Evolutionary conservation across 495 filamentous ascomycete species (phyloP).

Genomic region (Penicillium tannophilum): DNA sequence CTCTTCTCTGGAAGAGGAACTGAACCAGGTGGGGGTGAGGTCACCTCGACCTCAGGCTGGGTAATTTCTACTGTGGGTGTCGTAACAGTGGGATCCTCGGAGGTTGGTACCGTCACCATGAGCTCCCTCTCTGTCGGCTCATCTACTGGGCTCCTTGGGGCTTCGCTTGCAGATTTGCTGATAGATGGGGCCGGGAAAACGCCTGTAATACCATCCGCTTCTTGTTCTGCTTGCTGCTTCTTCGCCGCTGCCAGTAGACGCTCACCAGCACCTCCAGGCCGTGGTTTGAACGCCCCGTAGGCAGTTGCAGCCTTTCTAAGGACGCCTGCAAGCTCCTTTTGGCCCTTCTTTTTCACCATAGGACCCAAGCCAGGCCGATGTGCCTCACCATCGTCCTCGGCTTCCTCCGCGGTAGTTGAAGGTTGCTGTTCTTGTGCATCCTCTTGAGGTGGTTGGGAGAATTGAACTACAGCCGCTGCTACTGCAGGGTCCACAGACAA

Average conservation of each 20-base stretch:
- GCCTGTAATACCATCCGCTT: slow-evolving; percentile 83
- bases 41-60: slow-evolving; percentile 29
- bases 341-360: slow-evolving; percentile 83
- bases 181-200: slow-evolving; percentile 77
- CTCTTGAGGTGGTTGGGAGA: slow-evolving; percentile 2
- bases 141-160: slow-evolving; percentile 23
- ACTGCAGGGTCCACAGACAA: slow-evolving; percentile 15
- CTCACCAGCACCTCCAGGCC: slow-evolving; percentile 79
- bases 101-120: slow-evolving; percentile 9
- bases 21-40: slow-evolving; percentile 25
- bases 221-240: slow-evolving; percentile 53
- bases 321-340: slow-evolving; percentile 69
- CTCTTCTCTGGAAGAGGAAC: slow-evolving; percentile 34
- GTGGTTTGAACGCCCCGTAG: slow-evolving; percentile 81
- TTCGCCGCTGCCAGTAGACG: slow-evolving; percentile 58
- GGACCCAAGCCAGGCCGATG: slow-evolving; percentile 81
- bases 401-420: slow-evolving; percentile 14
- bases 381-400: slow-evolving; percentile 50
- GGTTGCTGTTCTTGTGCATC: background rate
- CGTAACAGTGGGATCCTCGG: slow-evolving; percentile 16
- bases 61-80: slow-evolving; percentile 48
- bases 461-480: slow-evolving; percentile 18
- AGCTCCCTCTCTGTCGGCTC: slow-evolving; percentile 21
- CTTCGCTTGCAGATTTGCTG: slow-evolving; percentile 34
- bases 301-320: slow-evolving; percentile 83